Conservation (phyloP, 2,329 filamentous ascomycete genomes). For the Colletotrichum sp. region DNA sequence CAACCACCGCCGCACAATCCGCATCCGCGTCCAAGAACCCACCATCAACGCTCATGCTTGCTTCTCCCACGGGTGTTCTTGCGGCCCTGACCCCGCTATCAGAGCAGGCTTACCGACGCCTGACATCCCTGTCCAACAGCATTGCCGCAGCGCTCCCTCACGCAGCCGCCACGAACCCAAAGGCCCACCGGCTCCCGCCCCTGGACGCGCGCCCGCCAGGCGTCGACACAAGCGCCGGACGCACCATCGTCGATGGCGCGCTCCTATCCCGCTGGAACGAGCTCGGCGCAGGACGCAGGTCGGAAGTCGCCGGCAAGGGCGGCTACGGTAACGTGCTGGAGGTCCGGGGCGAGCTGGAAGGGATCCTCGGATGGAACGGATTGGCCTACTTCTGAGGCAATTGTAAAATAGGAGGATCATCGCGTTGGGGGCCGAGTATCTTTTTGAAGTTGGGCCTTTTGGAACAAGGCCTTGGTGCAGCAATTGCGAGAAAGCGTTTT, state of each 20-base stretch:
- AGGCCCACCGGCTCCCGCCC: slow-evolving; percentile 69
- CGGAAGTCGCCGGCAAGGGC: slow-evolving; percentile 76
- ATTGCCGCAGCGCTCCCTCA: slow-evolving; percentile 78
- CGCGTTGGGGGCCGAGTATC: neutral
- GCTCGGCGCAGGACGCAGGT: slow-evolving; percentile 71
- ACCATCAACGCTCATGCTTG: slow-evolving; percentile 64
- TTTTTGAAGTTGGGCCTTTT: neutral
- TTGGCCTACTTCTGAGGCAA: slow-evolving; percentile 56
- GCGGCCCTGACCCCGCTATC: slow-evolving; percentile 78
- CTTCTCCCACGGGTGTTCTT: slow-evolving; percentile 78
- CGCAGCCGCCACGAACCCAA: slow-evolving; percentile 81
- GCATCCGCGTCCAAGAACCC: slow-evolving; percentile 30
- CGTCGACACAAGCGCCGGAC: slow-evolving; percentile 63
- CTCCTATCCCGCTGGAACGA: slow-evolving; percentile 78
- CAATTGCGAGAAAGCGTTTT: neutral
- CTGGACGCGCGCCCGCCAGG: slow-evolving; percentile 51
- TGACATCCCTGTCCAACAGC: slow-evolving; percentile 82
- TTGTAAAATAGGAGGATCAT: neutral
- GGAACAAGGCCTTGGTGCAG: neutral
- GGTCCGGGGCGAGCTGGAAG: slow-evolving; percentile 73
- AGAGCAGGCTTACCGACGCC: slow-evolving; percentile 82
- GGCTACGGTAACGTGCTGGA: slow-evolving; percentile 70
- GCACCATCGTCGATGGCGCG: slow-evolving; percentile 80
- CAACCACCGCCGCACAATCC: slow-evolving; percentile 33
- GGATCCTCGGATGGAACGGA: slow-evolving; percentile 66